Evolutionary conservation across 2,329 filamentous ascomycete species (phyloP).

Genomic region (Sarocladium oryzae): DNA sequence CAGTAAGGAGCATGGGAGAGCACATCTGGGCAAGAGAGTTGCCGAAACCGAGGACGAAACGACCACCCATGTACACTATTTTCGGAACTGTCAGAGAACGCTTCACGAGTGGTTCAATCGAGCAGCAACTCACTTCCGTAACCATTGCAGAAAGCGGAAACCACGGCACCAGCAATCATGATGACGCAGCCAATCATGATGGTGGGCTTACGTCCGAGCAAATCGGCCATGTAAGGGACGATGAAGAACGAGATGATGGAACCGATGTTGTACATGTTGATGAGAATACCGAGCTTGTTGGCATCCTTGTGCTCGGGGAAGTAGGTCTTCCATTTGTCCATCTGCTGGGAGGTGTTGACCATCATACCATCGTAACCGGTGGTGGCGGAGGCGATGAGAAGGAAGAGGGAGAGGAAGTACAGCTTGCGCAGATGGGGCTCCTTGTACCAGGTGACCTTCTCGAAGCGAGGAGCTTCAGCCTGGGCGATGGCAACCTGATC

Average conservation of each 20-base stretch:
- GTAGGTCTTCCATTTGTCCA: conserved; percentile 45
- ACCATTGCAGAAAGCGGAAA: conserved; percentile 36
- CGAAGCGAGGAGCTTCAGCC: conserved; percentile 42
- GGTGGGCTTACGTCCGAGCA: conserved; percentile 34
- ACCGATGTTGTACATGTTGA: conserved; percentile 47
- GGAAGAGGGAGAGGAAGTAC: conserved; percentile 44
- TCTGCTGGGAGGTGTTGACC: conserved; percentile 53
- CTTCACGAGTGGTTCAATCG: not conserved
- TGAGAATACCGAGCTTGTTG: conserved; percentile 41
- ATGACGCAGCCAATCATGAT: conserved; percentile 37
- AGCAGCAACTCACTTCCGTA: conserved; percentile 32
- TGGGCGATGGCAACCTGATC: conserved; percentile 32
- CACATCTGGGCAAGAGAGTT: conserved; percentile 59
- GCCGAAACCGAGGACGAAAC: conserved; percentile 52
- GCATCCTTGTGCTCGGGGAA: conserved; percentile 35
- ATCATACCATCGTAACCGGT: conserved; percentile 58
- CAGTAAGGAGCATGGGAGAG: conserved; percentile 57
- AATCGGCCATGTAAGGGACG: conserved; percentile 38
- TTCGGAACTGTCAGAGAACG: conserved; percentile 8
- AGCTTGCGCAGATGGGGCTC: conserved; percentile 51
- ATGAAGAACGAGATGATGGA: conserved; percentile 41
- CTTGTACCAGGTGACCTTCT: conserved; percentile 48
- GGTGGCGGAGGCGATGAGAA: conserved; percentile 55
- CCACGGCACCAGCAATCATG: conserved; percentile 37
- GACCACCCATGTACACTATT: conserved; percentile 32